A percentile compares a stretch with the other conserved stretches of the same genome.
These are phyloP conservation scores for Tuber magnatum DNA, from an alignment of 495 filamentous ascomycete species.

Conservation along the genomic window DNA sequence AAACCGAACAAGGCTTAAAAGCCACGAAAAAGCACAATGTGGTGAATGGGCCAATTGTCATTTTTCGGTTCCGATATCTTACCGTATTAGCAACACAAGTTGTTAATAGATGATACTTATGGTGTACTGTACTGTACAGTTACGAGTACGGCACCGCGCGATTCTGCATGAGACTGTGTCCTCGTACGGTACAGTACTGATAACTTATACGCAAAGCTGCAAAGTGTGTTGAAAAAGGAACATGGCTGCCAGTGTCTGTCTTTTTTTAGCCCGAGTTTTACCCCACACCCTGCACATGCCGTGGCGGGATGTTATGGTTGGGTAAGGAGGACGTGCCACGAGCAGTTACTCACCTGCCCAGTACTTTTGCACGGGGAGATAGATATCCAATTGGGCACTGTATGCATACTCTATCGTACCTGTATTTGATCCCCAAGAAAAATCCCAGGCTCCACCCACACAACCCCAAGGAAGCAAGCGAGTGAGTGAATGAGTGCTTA, in stretches of 20 bases:
- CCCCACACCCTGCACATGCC: neutral
- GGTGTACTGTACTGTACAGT: neutral
- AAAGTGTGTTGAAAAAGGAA: neutral
- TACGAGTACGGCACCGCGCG: neutral
- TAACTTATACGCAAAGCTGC: neutral
- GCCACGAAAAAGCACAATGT: neutral
- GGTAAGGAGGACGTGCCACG: neutral
- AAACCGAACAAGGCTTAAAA: neutral
- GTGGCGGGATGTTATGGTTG: neutral
- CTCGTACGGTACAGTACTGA: neutral
- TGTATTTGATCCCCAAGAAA: neutral
- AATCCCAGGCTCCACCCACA: neutral
- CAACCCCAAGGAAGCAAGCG: neutral
- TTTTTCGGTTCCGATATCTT: neutral
- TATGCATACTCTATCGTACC: neutral
- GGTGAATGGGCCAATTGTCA: neutral
- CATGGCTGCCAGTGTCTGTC: neutral
- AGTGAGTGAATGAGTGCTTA: neutral
- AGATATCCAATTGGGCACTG: neutral
- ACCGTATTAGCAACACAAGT: neutral
- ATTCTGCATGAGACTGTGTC: neutral
- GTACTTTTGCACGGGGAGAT: neutral
- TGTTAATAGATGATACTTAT: neutral
- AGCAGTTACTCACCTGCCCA: neutral
- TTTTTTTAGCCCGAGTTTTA: neutral